Percentiles rank a stretch among this genome's conserved stretches.
Conservation (phyloP, 1,284 basidiomycete genomes). For the Moesziomyces antarcticus region DNA sequence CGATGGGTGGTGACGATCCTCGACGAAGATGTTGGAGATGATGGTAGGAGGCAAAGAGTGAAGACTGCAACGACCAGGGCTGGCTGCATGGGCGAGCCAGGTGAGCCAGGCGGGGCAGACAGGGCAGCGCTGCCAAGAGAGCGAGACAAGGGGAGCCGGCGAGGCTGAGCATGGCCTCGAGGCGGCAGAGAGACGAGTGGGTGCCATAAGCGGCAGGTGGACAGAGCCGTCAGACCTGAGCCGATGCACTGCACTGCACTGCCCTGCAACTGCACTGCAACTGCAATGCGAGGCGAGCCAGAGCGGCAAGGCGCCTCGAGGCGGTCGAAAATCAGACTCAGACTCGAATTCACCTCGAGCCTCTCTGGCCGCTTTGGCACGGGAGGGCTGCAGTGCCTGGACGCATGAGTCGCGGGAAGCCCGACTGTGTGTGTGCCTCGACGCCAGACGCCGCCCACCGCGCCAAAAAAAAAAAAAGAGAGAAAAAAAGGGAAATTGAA, state of each 20-base stretch:
- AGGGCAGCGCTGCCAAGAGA: neutral
- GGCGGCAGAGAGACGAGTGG: no score
- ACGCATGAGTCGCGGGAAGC: conserved; percentile 1
- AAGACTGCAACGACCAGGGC: conserved; percentile 5
- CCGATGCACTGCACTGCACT: no score
- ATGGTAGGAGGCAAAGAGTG: conserved; percentile 13
- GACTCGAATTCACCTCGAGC: no score
- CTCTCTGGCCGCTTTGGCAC: neutral
- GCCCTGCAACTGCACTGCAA: no score
- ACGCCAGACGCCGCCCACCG: neutral
- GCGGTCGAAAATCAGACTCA: no score
- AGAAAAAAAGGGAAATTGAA: neutral
- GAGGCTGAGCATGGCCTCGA: conserved; percentile 1
- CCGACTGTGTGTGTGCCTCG: conserved; percentile 1
- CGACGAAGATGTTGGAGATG: conserved; percentile 24
- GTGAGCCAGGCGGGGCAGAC: neutral
- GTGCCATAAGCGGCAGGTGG: no score
- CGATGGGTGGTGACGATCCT: conserved; percentile 17
- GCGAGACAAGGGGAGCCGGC: neutral
- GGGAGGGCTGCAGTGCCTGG: neutral
- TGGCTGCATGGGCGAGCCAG: neutral
- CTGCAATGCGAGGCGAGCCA: no score
- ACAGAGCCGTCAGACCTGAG: no score
- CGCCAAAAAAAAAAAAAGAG: neutral
- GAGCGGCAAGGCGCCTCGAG: no score